Conservation (phyloP, 2,329 filamentous ascomycete species). For the Paecilomyces niveus region DNA sequence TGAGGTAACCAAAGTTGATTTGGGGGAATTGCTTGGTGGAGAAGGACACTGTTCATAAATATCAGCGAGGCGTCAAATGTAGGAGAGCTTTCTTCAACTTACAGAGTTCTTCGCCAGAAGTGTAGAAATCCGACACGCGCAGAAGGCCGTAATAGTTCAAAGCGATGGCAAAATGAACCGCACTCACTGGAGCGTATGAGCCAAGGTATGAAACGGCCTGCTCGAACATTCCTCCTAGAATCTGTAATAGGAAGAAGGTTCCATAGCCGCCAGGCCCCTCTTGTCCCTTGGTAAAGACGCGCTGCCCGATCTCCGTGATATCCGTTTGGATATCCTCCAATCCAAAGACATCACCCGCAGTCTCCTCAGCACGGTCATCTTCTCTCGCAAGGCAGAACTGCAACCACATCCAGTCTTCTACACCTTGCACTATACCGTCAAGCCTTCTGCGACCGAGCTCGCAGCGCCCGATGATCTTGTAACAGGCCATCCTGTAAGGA, state of each 20-base stretch:
- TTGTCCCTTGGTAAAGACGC: conserved; percentile 78
- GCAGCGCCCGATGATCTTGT: conserved; percentile 87
- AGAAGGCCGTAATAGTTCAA: conserved; percentile 85
- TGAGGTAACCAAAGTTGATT: conserved; percentile 88
- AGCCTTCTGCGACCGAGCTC: conserved; percentile 52
- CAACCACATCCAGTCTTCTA: conserved; percentile 62
- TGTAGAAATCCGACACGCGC: conserved; percentile 73
- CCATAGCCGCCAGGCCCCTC: conserved; percentile 76
- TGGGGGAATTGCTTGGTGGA: conserved; percentile 56
- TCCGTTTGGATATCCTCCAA: conserved; percentile 66
- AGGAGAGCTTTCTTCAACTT: conserved; percentile 21
- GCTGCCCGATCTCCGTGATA: conserved; percentile 79
- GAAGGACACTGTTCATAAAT: conserved; percentile 42
- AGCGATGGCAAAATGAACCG: conserved; percentile 88
- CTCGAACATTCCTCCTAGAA: conserved; percentile 88
- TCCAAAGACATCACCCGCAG: conserved; percentile 56
- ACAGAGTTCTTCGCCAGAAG: conserved; percentile 62
- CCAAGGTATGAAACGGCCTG: conserved; percentile 88
- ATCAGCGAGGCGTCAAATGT: conserved; percentile 10
- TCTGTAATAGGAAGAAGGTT: conserved; percentile 88
- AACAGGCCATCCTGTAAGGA: conserved; percentile 93
- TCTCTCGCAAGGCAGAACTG: conserved; percentile 59
- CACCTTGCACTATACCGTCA: conserved; percentile 51
- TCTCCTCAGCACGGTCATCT: conserved; percentile 54
- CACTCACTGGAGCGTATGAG: conserved; percentile 82